phyloP scores from a whole-genome alignment of 768 basidiomycete genomes.

The Pleurotus giganteus region DNA sequence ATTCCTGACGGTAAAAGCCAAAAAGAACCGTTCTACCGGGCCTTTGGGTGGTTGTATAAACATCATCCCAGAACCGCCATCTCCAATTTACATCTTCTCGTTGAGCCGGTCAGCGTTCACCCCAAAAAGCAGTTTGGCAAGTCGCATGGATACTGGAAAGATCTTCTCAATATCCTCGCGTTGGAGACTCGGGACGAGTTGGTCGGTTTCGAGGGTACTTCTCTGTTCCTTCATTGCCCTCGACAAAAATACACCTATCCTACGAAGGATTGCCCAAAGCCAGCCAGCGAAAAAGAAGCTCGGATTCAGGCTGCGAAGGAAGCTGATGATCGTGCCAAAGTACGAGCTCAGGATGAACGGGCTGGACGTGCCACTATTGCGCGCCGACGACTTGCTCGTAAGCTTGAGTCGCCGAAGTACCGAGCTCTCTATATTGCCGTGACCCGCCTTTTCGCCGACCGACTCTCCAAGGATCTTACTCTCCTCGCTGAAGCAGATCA shows the following conservation, averaged over 20 bases:
- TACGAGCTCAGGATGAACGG: conserved; percentile 23
- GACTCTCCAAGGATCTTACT: conserved; percentile 46
- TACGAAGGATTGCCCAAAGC: conserved; percentile 5
- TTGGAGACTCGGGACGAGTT: conserved; percentile 57
- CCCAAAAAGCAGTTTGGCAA: conserved; percentile 23
- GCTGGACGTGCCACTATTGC: conserved; percentile 18
- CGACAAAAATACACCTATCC: conserved; percentile 14
- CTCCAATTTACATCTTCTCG: conserved; percentile 51
- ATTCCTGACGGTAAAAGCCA: conserved; percentile 70
- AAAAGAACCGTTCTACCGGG: conserved; percentile 59
- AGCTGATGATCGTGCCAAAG: conserved; percentile 16
- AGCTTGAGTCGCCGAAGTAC: conserved; percentile 47
- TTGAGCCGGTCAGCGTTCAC: conserved; percentile 46
- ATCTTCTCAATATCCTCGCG: conserved; percentile 65
- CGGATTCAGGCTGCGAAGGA: conserved; percentile 21
- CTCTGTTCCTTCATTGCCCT: conserved; percentile 27
- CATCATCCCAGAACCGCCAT: conserved; percentile 72
- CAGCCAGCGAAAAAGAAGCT: conserved; percentile 15
- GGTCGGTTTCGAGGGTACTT: conserved; percentile 13
- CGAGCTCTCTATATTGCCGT: conserved; percentile 64
- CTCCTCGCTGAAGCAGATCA: conserved; percentile 34
- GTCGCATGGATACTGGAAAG: conserved; percentile 74
- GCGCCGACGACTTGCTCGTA: conserved; percentile 34
- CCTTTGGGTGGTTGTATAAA: conserved; percentile 67
- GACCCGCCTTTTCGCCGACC: conserved; percentile 56